Evolutionary conservation across 140 eudicot genomes (phyloP).

Genomic region (Bidens hawaiensis): DNA sequence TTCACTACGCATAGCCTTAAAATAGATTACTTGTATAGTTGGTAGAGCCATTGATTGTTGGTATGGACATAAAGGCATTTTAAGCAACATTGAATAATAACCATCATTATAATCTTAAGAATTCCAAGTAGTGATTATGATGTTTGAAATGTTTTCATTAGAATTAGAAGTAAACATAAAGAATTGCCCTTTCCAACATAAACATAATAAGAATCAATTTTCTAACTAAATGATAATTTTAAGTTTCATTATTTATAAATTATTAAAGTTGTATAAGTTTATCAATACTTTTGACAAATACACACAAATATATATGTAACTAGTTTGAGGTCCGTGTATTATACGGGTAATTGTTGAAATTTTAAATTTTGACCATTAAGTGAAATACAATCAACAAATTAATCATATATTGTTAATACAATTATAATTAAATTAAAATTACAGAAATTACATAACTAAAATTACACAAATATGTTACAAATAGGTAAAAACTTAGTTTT

Average conservation of each 20-base stretch:
- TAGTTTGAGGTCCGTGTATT: too few species aligned
- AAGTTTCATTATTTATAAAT: background rate
- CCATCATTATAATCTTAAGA: constrained; percentile 16
- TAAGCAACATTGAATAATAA: constrained; percentile 19
- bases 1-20: too few species aligned
- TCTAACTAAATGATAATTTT: background rate
- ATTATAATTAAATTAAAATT: too few species aligned
- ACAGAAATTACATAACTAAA: too few species aligned
- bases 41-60: constrained; percentile 23
- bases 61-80: constrained; percentile 18
- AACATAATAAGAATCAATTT: background rate
- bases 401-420: too few species aligned
- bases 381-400: too few species aligned
- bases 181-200: background rate
- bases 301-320: too few species aligned
- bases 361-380: too few species aligned
- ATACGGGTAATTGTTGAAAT: too few species aligned
- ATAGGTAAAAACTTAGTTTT: too few species aligned
- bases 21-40: background rate
- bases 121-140: constrained; percentile 21
- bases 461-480: too few species aligned
- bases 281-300: too few species aligned
- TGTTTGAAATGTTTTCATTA: constrained; percentile 17
- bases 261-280: background rate
- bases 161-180: constrained; percentile 20